phyloP scores from a whole-genome alignment of 2,329 filamentous ascomycete species.

The Arthrobotrys sinensis region DNA sequence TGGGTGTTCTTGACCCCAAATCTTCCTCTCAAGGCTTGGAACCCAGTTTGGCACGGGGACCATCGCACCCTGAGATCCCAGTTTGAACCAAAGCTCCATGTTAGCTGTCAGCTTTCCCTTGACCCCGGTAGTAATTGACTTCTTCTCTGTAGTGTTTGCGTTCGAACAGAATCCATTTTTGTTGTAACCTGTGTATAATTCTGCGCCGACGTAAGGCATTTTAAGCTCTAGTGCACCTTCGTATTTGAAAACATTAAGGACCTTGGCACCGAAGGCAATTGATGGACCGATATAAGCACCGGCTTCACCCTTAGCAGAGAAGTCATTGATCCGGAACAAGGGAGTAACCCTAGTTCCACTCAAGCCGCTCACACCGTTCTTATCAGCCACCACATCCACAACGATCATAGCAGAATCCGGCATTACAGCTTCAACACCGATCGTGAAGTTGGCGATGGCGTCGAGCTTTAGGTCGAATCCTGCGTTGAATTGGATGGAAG shows the following conservation, averaged over 20 bases:
- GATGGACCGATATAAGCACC: slow-evolving; percentile 62
- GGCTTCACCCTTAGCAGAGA: slow-evolving; percentile 62
- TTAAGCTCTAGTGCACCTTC: slow-evolving; percentile 61
- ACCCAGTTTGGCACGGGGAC: slow-evolving; percentile 22
- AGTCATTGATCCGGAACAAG: slow-evolving; percentile 63
- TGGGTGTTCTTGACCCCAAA: slow-evolving; percentile 31
- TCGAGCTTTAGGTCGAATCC: slow-evolving; percentile 34
- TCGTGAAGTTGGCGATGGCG: slow-evolving; percentile 35
- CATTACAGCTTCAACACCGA: slow-evolving; percentile 43
- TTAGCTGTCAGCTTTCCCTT: slow-evolving; percentile 11
- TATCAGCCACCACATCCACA: slow-evolving; percentile 61
- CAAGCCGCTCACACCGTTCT: slow-evolving; percentile 64
- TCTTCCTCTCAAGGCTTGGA: slow-evolving; percentile 30
- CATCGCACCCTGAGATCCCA: background rate
- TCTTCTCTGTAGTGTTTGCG: slow-evolving; percentile 6
- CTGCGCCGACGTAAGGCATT: slow-evolving; percentile 59
- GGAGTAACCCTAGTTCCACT: slow-evolving; percentile 62
- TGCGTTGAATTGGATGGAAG: slow-evolving; percentile 58
- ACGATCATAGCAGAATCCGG: slow-evolving; percentile 44
- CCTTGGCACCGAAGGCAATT: slow-evolving; percentile 64
- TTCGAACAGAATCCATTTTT: slow-evolving; percentile 34
- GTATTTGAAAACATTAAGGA: slow-evolving; percentile 61
- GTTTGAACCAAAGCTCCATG: slow-evolving; percentile 43
- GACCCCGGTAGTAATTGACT: slow-evolving; percentile 24
- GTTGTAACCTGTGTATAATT: slow-evolving; percentile 51